Percentiles rank a stretch among this genome's conserved stretches.
Evolutionary conservation across 2,329 filamentous ascomycete genomes (phyloP).

Genomic region (Bisporella sp.): DNA sequence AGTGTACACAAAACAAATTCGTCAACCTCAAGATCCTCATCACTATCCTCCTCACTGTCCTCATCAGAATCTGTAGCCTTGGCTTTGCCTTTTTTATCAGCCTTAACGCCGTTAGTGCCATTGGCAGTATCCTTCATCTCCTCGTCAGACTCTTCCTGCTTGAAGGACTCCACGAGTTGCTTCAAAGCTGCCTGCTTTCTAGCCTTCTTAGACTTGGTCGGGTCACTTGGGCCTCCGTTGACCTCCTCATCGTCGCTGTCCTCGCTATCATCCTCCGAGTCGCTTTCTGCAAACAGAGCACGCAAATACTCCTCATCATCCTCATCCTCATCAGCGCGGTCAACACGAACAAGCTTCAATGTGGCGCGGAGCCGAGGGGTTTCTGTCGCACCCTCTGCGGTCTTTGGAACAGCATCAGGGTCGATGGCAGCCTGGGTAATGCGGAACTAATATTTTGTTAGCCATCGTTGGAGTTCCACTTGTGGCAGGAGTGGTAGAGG

Average conservation of each 20-base stretch:
- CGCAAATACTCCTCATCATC: constrained; percentile 61
- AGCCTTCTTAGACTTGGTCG: constrained; percentile 81
- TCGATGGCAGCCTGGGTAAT: constrained; percentile 99
- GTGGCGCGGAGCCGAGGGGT: constrained; percentile 69
- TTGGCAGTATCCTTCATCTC: constrained; percentile 68
- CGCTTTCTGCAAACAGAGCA: constrained; percentile 49
- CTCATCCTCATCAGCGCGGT: constrained; percentile 50
- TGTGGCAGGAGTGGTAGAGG: background rate
- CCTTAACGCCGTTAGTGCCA: constrained; percentile 50
- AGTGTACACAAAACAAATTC: constrained; percentile 95
- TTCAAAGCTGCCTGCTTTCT: constrained; percentile 69
- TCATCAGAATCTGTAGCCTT: constrained; percentile 52
- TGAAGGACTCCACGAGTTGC: constrained; percentile 66
- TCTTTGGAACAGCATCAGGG: constrained; percentile 68
- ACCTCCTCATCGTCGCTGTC: constrained; percentile 61
- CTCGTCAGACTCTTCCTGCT: constrained; percentile 55
- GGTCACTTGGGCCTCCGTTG: constrained; percentile 89
- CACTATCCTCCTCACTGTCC: constrained; percentile 52
- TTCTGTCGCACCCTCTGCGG: constrained; percentile 54
- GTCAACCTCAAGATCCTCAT: constrained; percentile 63
- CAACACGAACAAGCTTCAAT: constrained; percentile 80
- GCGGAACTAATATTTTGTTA: constrained; percentile 59
- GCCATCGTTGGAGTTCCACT: background rate
- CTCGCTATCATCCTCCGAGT: constrained; percentile 39
- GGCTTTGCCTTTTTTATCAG: constrained; percentile 63